phyloP scores from a whole-genome alignment of 192 early-diverging fungal genomes.

The Geranomyces variabilis region DNA sequence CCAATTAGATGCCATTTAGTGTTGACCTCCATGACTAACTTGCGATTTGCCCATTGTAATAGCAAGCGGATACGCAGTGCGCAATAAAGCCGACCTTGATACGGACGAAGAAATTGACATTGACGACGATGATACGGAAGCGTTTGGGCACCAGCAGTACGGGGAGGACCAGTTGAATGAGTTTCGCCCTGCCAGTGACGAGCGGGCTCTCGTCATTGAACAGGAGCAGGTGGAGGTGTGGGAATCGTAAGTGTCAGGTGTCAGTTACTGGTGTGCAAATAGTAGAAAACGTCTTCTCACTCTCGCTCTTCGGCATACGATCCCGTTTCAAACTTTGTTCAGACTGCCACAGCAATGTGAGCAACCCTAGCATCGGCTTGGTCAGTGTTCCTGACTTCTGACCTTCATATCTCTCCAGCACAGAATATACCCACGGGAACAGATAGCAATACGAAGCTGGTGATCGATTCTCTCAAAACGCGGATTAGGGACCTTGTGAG shows the following conservation, averaged over 20 bases:
- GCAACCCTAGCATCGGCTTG: no score
- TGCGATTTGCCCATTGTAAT: not conserved
- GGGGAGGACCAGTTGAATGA: conserved; percentile 67
- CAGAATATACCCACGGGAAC: no score
- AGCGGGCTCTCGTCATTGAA: not conserved
- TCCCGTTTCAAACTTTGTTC: no score
- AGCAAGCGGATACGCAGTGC: conserved; percentile 37
- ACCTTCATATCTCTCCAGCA: no score
- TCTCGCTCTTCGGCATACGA: no score
- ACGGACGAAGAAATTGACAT: conserved; percentile 83
- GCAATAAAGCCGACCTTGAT: conserved; percentile 53
- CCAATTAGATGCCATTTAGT: conserved; percentile 9
- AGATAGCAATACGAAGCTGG: conserved; percentile 53
- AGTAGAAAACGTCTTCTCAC: no score
- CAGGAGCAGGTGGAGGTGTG: conserved; percentile 17
- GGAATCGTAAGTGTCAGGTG: not conserved
- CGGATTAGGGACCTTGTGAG: conserved; percentile 72
- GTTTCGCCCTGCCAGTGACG: conserved; percentile 31
- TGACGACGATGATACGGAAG: conserved; percentile 74
- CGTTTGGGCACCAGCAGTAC: conserved; percentile 77
- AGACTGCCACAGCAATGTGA: no score
- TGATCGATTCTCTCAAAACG: conserved; percentile 79
- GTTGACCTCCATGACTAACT: no score
- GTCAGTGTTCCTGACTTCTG: no score
- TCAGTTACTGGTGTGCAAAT: conserved; percentile 27